Conservation (phyloP, 805 yeast species). For the Candida wancherniae region DNA sequence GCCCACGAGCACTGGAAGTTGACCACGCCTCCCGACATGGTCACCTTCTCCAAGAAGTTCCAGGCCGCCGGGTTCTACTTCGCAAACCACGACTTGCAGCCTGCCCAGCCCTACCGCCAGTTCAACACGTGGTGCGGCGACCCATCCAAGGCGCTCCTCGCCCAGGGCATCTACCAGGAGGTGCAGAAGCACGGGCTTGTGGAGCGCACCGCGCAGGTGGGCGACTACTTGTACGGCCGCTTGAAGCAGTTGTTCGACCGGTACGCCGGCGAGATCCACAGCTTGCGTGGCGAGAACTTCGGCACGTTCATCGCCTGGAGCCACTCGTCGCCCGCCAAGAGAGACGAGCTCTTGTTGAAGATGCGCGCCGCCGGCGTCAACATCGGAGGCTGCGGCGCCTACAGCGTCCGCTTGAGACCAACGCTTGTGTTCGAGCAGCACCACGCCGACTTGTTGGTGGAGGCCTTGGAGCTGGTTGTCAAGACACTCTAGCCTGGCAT, state of each 20-base stretch:
- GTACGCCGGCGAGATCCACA: constrained; percentile 39
- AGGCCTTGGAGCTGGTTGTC: constrained; percentile 33
- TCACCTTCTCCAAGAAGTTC: constrained; percentile 67
- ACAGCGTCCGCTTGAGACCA: constrained; percentile 60
- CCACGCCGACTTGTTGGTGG: constrained; percentile 56
- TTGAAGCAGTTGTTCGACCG: constrained; percentile 36
- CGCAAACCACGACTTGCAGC: constrained; percentile 54
- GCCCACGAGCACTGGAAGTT: constrained; percentile 67
- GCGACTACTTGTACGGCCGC: constrained; percentile 47
- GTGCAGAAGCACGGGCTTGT: constrained; percentile 46
- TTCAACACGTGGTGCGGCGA: constrained; percentile 81
- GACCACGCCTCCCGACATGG: constrained; percentile 60
- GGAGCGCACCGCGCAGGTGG: constrained; percentile 45
- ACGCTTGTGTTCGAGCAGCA: constrained; percentile 55
- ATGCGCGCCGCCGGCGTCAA: constrained; percentile 54
- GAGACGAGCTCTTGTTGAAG: constrained; percentile 43
- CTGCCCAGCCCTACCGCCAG: constrained; percentile 60
- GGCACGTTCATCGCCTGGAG: constrained; percentile 70
- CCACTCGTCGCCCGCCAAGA: constrained; percentile 35
- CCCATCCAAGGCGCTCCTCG: constrained; percentile 63
- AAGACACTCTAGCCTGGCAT: too few species aligned
- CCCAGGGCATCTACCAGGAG: constrained; percentile 56
- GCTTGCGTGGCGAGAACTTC: constrained; percentile 58
- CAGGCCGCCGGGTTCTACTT: constrained; percentile 71
- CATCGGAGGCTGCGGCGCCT: constrained; percentile 65